phyloP scores from a whole-genome alignment of 225 moss, liverwort and hornwort genomes.

The Sphagnum tenellum region DNA sequence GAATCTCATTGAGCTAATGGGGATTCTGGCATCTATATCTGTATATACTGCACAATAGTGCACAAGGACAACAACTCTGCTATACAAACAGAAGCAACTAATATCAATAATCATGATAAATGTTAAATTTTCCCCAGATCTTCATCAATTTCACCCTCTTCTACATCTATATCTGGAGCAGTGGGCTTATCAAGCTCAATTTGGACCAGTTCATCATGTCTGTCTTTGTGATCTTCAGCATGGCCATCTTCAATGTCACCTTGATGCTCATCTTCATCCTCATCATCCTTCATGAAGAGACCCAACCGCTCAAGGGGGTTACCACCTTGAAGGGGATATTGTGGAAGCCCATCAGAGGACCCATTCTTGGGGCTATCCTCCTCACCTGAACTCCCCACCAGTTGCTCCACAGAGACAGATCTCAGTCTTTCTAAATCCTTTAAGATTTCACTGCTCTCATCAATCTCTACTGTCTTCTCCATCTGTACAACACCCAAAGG shows the following conservation, averaged over 20 bases:
- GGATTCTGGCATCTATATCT: too few species aligned
- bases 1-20: too few species aligned
- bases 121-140: too few species aligned
- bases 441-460: slow-evolving; percentile 74
- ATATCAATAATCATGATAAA: too few species aligned
- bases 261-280: slow-evolving; percentile 58
- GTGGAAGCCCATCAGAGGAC: slow-evolving; percentile 64
- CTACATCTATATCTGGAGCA: slow-evolving; percentile 9
- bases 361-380: slow-evolving; percentile 53
- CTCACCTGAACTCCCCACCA: slow-evolving; percentile 63
- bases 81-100: too few species aligned
- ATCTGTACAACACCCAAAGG: slow-evolving; percentile 35
- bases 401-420: slow-evolving; percentile 53
- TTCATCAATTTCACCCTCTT: slow-evolving; percentile 52
- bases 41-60: too few species aligned
- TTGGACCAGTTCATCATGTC: slow-evolving; percentile 1
- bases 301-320: slow-evolving; percentile 87
- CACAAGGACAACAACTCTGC: too few species aligned
- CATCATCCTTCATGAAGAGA: slow-evolving; percentile 87
- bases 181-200: too few species aligned
- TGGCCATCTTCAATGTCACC: slow-evolving; percentile 26
- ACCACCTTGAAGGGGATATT: slow-evolving; percentile 73
- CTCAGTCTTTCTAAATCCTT: slow-evolving; percentile 86
- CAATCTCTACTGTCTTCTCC: slow-evolving; percentile 95
- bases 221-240: not conserved